Evolutionary conservation across 495 filamentous ascomycete species (phyloP), one percentile per base, ranked within the genome.

Genomic region (Aspergillus bertholletiae): DNA sequence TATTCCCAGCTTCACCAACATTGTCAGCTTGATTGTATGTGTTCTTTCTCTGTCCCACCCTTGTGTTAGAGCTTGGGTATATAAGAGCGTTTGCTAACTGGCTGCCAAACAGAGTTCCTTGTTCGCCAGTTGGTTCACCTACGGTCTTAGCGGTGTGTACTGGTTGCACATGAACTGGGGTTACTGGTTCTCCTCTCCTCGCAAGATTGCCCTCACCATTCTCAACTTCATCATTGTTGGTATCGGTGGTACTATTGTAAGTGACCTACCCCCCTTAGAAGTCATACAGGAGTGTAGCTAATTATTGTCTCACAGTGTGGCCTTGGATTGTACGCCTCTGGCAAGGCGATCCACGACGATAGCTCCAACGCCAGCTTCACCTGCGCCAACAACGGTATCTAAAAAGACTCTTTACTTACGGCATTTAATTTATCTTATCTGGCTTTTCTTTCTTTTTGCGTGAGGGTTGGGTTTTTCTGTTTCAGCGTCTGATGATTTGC

Each of bases 1-100:
- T 18, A 86, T 90, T 22, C 87, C 87, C 11, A 80, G 83, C 64
- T 89, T 89, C 72, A 82, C 76, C 58, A 77, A 83, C 45, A 62
- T 89, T 55, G 68, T 89, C 48, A 68, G 68, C 24, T 49, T 81
- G 53, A 76, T 79, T 52, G 52, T 54, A 48, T 37, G 52, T 54
- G 5, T 7, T 12, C 11, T 40, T 18, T 24, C 30, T 20, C 15
- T 18, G 35, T 41, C 18, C 40, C 8, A 18, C 23, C n/a, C 13
- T 26, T 2, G 4, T 8, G 15, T n/a, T 40, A 20, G 1, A 15
- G 2, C 3, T 44, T 17, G 5, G 17, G 6, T 0, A 3, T 2
- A 22, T n/a, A 28, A 2, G n/a, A 28, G 26, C 5, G 5, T 8
- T 28, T 46, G 18, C 49, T 53, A 41, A 52, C 17, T 20, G 0